Conservation (phyloP, 139 green algal genomes). For the Dunaliella primolecta region DNA sequence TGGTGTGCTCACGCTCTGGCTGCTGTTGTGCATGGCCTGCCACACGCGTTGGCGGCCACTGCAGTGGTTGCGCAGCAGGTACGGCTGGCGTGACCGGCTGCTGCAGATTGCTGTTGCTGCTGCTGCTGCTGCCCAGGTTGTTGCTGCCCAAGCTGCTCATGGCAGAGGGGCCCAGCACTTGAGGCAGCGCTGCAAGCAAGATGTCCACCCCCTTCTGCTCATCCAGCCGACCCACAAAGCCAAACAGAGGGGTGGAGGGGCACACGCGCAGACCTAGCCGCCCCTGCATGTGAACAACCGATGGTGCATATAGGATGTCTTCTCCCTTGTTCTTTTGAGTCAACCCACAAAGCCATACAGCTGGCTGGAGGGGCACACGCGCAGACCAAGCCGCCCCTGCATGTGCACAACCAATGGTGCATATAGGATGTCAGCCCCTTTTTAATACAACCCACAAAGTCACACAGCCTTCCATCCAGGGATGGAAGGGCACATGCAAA, state of each 20-base stretch:
- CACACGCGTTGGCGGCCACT: too few species aligned
- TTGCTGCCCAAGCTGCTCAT: not conserved
- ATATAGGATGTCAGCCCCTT: too few species aligned
- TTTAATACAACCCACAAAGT: too few species aligned
- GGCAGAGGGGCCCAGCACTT: constrained; percentile 41
- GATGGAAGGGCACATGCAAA: too few species aligned
- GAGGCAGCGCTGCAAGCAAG: constrained; percentile 61
- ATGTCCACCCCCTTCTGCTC: constrained; percentile 85
- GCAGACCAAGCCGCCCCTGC: constrained; percentile 60
- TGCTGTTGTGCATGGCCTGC: not conserved
- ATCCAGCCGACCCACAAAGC: constrained; percentile 74
- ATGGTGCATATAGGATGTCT: too few species aligned
- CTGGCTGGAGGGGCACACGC: constrained; percentile 33
- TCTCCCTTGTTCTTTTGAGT: too few species aligned
- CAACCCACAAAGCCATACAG: too few species aligned
- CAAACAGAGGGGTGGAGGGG: constrained; percentile 57
- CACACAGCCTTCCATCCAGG: too few species aligned
- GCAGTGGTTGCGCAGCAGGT: too few species aligned
- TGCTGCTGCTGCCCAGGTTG: not conserved
- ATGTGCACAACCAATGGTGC: constrained; percentile 4
- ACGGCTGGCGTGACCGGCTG: too few species aligned
- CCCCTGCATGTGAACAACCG: constrained; percentile 39
- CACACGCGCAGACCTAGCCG: constrained; percentile 53
- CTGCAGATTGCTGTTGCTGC: not conserved
- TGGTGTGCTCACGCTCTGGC: not conserved